Evolutionary conservation across 345 rosid genomes (phyloP).

Genomic region (Populus simonii): DNA sequence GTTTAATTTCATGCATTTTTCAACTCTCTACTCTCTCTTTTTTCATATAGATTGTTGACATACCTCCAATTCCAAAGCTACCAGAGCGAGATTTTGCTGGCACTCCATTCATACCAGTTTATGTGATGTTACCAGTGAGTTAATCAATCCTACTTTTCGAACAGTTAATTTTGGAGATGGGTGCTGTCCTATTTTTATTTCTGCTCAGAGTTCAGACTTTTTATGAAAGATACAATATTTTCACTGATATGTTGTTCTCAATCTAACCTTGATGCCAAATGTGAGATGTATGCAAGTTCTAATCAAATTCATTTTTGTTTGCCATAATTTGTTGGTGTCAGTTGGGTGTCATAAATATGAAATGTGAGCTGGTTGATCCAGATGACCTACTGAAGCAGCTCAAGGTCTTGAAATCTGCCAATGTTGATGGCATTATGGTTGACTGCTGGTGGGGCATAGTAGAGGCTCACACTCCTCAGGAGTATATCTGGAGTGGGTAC

Average conservation of each 20-base stretch:
- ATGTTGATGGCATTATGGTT: constrained; percentile 80
- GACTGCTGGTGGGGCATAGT: constrained; percentile 99
- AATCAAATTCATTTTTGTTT: constrained; percentile 9
- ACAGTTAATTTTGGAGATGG: neutral
- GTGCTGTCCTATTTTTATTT: neutral
- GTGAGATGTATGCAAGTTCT: constrained; percentile 3
- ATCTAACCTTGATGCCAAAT: neutral
- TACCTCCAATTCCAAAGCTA: constrained; percentile 54
- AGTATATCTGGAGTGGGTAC: constrained; percentile 95
- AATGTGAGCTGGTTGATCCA: constrained; percentile 86
- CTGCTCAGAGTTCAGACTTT: neutral
- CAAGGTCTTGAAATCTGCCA: constrained; percentile 67
- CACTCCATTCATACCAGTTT: constrained; percentile 78
- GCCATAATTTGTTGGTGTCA: constrained; percentile 31
- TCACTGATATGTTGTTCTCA: constrained; percentile 7
- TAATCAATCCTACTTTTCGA: constrained; percentile 6
- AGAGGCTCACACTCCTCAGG: constrained; percentile 82
- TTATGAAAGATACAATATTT: neutral
- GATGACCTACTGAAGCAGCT: constrained; percentile 79
- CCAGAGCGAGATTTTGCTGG: constrained; percentile 81
- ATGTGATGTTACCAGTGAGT: constrained; percentile 95
- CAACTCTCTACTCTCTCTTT: neutral
- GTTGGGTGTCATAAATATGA: constrained; percentile 91
- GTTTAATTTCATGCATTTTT: neutral
- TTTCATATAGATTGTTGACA: constrained; percentile 50